Base-by-base conservation (phyloP, 2,329 filamentous ascomycete species). In the Pyrenochaeta sp. region DNA sequence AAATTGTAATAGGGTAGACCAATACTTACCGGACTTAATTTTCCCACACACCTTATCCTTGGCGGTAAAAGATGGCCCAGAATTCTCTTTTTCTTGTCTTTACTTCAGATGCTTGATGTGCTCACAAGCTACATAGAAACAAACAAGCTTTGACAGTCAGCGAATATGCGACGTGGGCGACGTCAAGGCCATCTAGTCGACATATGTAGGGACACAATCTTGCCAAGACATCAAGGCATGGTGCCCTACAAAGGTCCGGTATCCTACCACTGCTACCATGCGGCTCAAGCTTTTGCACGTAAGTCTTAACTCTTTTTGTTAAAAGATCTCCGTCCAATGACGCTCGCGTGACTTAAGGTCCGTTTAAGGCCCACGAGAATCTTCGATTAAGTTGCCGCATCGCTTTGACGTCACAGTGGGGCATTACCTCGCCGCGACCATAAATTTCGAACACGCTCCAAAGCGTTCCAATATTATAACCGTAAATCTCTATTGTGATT, bases 371-470 rank as follows among this genome's bases (percentile, higher is more conserved):
- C 45, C 52, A 37, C 40, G 27, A 48, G 40, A 57, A 62, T 62
- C 56, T 54, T 57, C 50, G 50, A 56, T 54, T 47, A 42, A 47
- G 37, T n/a, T 56, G 53, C 40, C 48, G 52, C 56, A 54, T 66
- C 54, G 54, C 15, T 28, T 57, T 51, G 52, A 66, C 65, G 65
- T 67, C 65, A 67, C 50, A 36, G 65, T 60, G 65, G 59, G 65
- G 57, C 54, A 28, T 24, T 22, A 47, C 13, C 15, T 36, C 39
- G 24, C 40, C 47, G 45, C 45, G 24, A 54, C 52, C 52, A 61
- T 64, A 64, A 61, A 65, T 55, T n/a, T 52, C 40, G 55, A 54
- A 56, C 51, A 48, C 49, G 36, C 53, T 32, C 32, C 15, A 19
- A 39, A 48, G 36, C 10, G 19, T 30, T 39, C 48, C 50, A 46